Conservation (phyloP, 306 rosid species). For the Quercus mongolica region DNA sequence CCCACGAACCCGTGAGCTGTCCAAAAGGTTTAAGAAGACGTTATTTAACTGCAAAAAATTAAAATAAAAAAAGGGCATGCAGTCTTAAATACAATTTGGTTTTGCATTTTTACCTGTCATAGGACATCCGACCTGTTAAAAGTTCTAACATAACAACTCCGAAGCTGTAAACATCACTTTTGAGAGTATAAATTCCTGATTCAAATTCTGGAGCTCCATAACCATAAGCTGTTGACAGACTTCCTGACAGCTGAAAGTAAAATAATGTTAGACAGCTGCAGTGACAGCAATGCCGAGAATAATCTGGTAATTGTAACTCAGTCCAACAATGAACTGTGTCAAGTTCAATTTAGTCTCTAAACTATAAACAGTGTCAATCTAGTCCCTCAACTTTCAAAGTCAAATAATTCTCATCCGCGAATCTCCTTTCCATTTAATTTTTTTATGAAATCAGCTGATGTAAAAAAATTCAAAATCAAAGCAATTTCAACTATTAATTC, state of each 20-base stretch:
- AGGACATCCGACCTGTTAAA: constrained; percentile 81
- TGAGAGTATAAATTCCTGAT: constrained; percentile 74
- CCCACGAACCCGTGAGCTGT: constrained; percentile 62
- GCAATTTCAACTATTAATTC: not conserved
- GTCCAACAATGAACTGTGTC: not conserved
- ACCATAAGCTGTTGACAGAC: constrained; percentile 67
- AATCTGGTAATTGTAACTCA: not conserved
- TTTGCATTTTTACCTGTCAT: constrained; percentile 64
- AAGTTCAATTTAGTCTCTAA: too few species aligned
- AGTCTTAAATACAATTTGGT: not conserved
- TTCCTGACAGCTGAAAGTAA: constrained; percentile 78
- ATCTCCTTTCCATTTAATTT: too few species aligned
- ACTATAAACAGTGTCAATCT: too few species aligned
- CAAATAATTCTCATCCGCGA: too few species aligned
- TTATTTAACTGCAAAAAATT: not conserved
- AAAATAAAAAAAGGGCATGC: not conserved
- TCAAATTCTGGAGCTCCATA: constrained; percentile 99
- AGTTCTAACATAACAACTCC: constrained; percentile 98
- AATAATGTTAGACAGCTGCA: constrained; percentile 10
- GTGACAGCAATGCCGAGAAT: not conserved
- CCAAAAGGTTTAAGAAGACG: constrained; percentile 1
- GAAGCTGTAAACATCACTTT: constrained; percentile 86
- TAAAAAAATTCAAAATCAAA: too few species aligned
- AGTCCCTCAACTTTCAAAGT: too few species aligned
- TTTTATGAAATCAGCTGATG: too few species aligned